Evolutionary conservation across 1,284 basidiomycete species (phyloP).

Genomic region (Anthracocystis setariae): DNA sequence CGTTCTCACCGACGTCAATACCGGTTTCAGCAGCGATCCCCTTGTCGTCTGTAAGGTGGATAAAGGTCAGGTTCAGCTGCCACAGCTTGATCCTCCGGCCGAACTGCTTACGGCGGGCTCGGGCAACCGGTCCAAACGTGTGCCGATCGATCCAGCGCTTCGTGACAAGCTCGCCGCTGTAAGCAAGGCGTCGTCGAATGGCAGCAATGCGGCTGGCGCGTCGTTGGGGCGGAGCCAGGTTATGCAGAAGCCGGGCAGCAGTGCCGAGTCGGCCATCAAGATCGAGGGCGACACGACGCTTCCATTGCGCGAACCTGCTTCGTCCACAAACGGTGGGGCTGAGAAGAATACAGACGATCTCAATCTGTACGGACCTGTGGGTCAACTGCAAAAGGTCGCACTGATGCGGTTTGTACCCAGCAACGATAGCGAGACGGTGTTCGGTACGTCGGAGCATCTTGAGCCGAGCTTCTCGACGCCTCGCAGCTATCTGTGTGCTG

Average conservation of each 20-base stretch:
- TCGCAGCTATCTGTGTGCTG: conserved; percentile 44
- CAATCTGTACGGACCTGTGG: conserved; percentile 80
- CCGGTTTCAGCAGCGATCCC: conserved; percentile 85
- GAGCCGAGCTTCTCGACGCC: conserved; percentile 47
- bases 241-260: conserved; percentile 24
- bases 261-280: conserved; percentile 32
- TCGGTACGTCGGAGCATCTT: conserved; percentile 47
- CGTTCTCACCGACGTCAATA: conserved; percentile 82
- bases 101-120: conserved; percentile 37
- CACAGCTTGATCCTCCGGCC: conserved; percentile 39
- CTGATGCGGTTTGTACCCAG: conserved; percentile 75
- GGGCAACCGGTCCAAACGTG: conserved; percentile 34
- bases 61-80: conserved; percentile 75
- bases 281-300: conserved; percentile 29
- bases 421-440: conserved; percentile 34
- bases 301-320: not conserved
- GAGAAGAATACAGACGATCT: conserved; percentile 42
- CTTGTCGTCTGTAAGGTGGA: conserved; percentile 91
- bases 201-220: not conserved
- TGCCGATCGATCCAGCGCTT: conserved; percentile 32
- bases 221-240: not conserved
- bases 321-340: conserved; percentile 6
- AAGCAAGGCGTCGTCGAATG: conserved; percentile 27
- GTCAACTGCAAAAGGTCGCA: conserved; percentile 95
- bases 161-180: conserved; percentile 41